Conservation (phyloP, 306 rosid species). For the Quercus alba region DNA sequence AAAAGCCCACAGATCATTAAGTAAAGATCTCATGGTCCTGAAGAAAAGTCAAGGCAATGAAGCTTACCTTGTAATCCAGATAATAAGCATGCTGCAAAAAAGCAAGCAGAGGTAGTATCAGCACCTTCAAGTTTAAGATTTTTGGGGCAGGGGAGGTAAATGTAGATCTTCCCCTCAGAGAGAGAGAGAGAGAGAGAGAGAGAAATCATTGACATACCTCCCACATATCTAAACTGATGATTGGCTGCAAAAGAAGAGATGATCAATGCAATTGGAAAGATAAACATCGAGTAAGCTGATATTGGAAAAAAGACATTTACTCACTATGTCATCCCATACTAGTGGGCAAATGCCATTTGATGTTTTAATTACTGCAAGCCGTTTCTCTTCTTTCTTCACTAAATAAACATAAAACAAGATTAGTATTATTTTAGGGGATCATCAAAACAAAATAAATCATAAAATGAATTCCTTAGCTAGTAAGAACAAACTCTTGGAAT, state of each 20-base stretch:
- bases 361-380: constrained; percentile 61
- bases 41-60: constrained; percentile 6
- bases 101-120: constrained; percentile 23
- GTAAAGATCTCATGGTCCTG: background rate
- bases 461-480: background rate
- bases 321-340: constrained; percentile 86
- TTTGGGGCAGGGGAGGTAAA: background rate
- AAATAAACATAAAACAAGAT: constrained; percentile 20
- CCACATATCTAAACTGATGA: constrained; percentile 90
- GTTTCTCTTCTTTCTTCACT: constrained; percentile 89
- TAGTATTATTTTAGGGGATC: background rate
- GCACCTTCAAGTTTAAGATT: constrained; percentile 14
- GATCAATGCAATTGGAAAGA: constrained; percentile 17
- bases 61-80: constrained; percentile 81
- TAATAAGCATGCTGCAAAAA: constrained; percentile 88
- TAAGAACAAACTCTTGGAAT: background rate
- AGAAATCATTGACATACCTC: constrained; percentile 57
- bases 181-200: constrained; percentile 14
- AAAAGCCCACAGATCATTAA: constrained; percentile 10
- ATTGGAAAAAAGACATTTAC: constrained; percentile 22
- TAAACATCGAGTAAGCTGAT: constrained; percentile 10
- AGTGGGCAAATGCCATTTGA: constrained; percentile 77
- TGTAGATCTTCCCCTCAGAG: background rate
- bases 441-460: constrained; percentile 7
- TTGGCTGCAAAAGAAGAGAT: constrained; percentile 68